phyloP scores from a whole-genome alignment of 495 filamentous ascomycete genomes.

The Aspergillus affinis region DNA sequence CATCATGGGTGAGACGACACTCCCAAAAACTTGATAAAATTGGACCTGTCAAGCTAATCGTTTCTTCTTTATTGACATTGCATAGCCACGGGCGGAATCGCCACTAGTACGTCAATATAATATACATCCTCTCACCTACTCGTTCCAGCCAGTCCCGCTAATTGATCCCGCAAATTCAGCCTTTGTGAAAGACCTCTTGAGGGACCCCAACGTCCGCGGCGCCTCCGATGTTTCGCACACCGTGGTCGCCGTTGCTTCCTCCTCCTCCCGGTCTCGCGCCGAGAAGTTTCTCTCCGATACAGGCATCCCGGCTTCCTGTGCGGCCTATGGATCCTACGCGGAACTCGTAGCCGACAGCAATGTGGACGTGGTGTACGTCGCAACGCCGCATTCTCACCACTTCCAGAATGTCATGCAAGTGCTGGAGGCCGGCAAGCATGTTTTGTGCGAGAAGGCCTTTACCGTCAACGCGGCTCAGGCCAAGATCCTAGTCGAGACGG shows the following conservation, averaged over 20 bases:
- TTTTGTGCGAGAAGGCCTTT: conserved; percentile 91
- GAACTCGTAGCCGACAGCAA: conserved; percentile 74
- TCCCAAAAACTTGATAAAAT: not conserved
- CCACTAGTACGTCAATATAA: conserved; percentile 53
- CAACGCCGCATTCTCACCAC: conserved; percentile 94
- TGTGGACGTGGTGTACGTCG: conserved; percentile 88
- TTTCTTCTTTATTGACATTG: not conserved
- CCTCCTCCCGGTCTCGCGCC: conserved; percentile 66
- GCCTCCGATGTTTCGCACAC: conserved; percentile 75
- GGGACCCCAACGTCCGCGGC: conserved; percentile 68
- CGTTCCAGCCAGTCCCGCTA: conserved; percentile 6
- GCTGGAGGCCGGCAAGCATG: conserved; percentile 80
- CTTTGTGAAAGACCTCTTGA: conserved; percentile 82
- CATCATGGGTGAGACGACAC: conserved; percentile 58
- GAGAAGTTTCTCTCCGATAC: conserved; percentile 68
- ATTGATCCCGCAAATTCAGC: conserved; percentile 33
- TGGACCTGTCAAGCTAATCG: not conserved
- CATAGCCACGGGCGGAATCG: conserved; percentile 75
- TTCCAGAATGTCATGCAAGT: conserved; percentile 86
- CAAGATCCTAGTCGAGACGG: conserved; percentile 69
- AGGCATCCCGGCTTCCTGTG: conserved; percentile 61
- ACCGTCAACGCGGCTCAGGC: conserved; percentile 86
- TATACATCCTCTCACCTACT: not conserved
- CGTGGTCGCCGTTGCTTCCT: conserved; percentile 80
- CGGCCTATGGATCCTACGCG: conserved; percentile 78